Evolutionary conservation across 257 asterid genomes (phyloP), one percentile per base, ranked within the genome.

Genomic region (Penstemon barbatus): DNA sequence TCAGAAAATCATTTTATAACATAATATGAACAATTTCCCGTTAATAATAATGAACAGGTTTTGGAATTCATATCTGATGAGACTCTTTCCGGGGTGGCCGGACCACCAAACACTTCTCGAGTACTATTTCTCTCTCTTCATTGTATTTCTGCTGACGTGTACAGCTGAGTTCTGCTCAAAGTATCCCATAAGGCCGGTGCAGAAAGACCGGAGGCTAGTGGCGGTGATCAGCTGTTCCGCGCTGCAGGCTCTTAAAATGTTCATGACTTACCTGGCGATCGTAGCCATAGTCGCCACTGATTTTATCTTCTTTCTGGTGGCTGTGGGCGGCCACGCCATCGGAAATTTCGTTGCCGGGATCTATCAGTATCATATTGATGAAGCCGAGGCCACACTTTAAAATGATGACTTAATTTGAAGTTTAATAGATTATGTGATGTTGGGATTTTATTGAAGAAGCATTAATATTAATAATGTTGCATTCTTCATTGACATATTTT

Each of bases 291-390:
- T 82, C 40, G 84, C 84, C 39, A 82, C 78, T 7, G 82, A 82
- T 61, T 82, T 78, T 54, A 73, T 71, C 50, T 82, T 70, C 48
- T 57, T 82, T 36, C 54, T 73, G 65, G 82, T 59, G 12, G 87
- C 84, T 41, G 84, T 85, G 3, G 78, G 75, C 3, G 94, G 91
- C 63, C 96, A 89, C n/a, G 83, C 77, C 5, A 71, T 49, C 19
- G 94, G 94, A n/a, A 72, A 68, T 66, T 56, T 84, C 19, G 79
- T 74, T 3, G 81, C 84, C 45, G 77, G 79, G 57, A 1, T 82
- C 0, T 79, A 64, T 61, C 68, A 82, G 73, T 68, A 69, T 48
- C 73, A 78, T 0, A 65, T 81, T 48, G 75, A 81, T 57, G 56
- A 57, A 68, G 74, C 61, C 0, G 79, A 75, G 79, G 62, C 60